Base-by-base conservation (phyloP, 2,329 filamentous ascomycete species). In the Trichoderma citrinoviride region DNA sequence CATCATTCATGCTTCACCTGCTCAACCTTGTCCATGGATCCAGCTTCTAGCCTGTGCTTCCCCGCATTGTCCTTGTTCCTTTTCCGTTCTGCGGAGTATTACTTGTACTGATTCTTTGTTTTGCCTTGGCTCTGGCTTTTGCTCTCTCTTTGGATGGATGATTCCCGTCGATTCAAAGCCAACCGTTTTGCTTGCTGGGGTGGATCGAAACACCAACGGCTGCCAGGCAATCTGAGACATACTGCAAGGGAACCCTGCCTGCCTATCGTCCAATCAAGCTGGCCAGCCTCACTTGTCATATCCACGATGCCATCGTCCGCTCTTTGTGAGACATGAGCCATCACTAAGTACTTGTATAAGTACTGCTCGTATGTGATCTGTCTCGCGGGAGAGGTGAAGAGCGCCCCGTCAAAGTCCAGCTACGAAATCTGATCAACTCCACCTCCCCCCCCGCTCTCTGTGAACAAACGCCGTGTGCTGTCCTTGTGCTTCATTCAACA, bases 291-390 rank as follows among this genome's bases (percentile, higher is more conserved):
- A 29, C 40, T 19, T 37, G 29, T 61, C 19, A 47, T 60, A 40
- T 19, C 37, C 49, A 25, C 47, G 47, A 41, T 61, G 58, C 58
- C 49, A 54, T 54, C 58, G 58, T 54, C 41, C 44, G 49, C 21
- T 46, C 33, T 37, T 25, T 54, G 58, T 62, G 58, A 53, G 37
- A 62, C 58, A 19, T 54, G 40, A 23, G 19, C 46, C 33, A 5
- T 25, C 47, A 29, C 12, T 23, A 60, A 14, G 37, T 19, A 25
- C 21, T n/a, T n/a, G 33, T 14, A 14, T 33, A 33, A 7, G 7
- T n/a, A 33, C 21, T 19, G 25, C 47, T 27, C 15, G 25, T 21
- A 5, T 15, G 1, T 33, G 10, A 33, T 15, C 23, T 37, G 21
- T 7, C n/a, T 29, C 47, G 47, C 37, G 46, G 33, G 12, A 23